Evolutionary conservation across 2,329 filamentous ascomycete genomes (phyloP), one percentile per base, ranked within the genome.

Genomic region (Bipolaris zeicola): DNA sequence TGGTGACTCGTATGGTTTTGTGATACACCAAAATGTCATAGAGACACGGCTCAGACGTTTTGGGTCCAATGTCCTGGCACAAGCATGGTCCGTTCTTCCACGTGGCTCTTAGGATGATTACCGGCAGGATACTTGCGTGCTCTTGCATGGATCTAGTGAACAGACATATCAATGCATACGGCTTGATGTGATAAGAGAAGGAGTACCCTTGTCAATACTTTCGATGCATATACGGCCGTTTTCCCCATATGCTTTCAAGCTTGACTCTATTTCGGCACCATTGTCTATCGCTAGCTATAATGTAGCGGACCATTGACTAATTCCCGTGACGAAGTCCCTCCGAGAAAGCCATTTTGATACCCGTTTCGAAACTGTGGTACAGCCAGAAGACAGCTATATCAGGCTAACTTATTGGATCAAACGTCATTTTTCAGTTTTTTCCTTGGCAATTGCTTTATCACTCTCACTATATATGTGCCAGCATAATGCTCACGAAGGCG

Each of bases 1-100:
- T 53, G 48, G 55, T 46, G 48, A 64, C 60, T 38, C 14, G 7
- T 45, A 46, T 6, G 26, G 50, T 57, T 57, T 57, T 24, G 50
- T 49, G 38, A 49, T 49, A 6, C 22, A 20, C 55, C 26, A 63
- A 55, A 51, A 60, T 58, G 36, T 56, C 63, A 66, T 54, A 54
- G 51, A 43, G 50, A 55, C 44, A 54, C 41, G 34, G 60, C 45
- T 58, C 62, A 70, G 62, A 68, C 65, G 58, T 61, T 58, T 57
- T 28, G 57, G 37, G 67, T 73, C 41, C 53, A 63, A 50, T 48
- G 46, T 60, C 42, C 14, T 39, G 22, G 18, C 43, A 55, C 34
- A 58, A 16, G 46, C 20, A 43, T 52, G 22, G 22, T 8, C 54
- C 62, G 46, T 45, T 56, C 65, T 61, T 56, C 48, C 49, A 59